Evolutionary conservation across 2,329 filamentous ascomycete genomes (phyloP).

Genomic region (Raffaelea albimanens): DNA sequence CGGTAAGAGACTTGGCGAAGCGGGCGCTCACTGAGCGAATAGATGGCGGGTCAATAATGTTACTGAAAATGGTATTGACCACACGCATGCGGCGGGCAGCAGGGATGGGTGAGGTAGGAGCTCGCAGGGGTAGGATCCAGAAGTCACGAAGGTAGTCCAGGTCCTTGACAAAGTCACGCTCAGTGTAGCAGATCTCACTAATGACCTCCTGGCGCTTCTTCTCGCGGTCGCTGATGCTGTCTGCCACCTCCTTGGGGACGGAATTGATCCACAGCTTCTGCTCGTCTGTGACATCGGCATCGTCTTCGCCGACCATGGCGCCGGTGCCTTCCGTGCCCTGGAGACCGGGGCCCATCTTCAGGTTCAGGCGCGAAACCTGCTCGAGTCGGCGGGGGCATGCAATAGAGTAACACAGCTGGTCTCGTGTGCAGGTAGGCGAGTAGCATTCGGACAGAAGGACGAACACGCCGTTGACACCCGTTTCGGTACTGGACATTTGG

Average conservation of each 20-base stretch:
- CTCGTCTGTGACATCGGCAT: constrained; percentile 75
- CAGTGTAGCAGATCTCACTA: constrained; percentile 96
- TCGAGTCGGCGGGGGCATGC: constrained; percentile 88
- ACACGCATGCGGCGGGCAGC: constrained; percentile 80
- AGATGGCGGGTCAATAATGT: constrained; percentile 72
- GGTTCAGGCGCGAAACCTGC: constrained; percentile 86
- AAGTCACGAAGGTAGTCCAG: constrained; percentile 96
- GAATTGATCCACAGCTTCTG: constrained; percentile 99
- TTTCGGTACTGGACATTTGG: constrained; percentile 14
- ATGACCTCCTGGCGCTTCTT: constrained; percentile 98
- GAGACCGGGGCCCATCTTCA: constrained; percentile 85
- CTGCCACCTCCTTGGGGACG: constrained; percentile 87
- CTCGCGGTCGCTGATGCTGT: constrained; percentile 79
- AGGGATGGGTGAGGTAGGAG: constrained; percentile 77
- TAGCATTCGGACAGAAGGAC: constrained; percentile 95
- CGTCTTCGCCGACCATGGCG: constrained; percentile 61
- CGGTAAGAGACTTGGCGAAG: constrained; percentile 79
- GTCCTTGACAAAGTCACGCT: constrained; percentile 98
- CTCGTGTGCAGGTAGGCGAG: constrained; percentile 90
- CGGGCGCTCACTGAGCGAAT: constrained; percentile 86
- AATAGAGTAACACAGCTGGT: constrained; percentile 95
- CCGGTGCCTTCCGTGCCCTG: constrained; percentile 51
- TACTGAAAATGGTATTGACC: constrained; percentile 89
- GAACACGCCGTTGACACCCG: constrained; percentile 81
- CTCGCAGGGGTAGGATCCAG: constrained; percentile 89